Conservation (phyloP, 176 grass and related monocot species). For the Oryza meyeriana region DNA sequence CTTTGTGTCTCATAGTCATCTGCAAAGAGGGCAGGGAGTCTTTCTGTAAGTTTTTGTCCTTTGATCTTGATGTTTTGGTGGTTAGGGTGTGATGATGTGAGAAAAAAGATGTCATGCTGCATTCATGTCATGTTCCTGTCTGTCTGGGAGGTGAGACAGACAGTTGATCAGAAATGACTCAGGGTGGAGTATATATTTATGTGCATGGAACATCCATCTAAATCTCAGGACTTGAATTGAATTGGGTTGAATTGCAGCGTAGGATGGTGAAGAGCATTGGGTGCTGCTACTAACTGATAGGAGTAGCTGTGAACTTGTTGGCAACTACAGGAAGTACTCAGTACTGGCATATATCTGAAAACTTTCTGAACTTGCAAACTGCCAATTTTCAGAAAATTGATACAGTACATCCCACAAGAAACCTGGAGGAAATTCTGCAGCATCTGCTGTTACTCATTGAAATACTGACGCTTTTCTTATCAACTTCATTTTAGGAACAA, state of each 20-base stretch:
- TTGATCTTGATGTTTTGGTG: slow-evolving; percentile 23
- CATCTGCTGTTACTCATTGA: neutral
- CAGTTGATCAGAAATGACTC: slow-evolving; percentile 15
- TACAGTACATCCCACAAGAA: neutral
- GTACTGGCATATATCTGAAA: neutral
- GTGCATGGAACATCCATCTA: slow-evolving; percentile 12
- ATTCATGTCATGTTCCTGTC: slow-evolving; percentile 16
- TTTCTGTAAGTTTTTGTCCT: neutral
- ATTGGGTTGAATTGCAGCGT: neutral
- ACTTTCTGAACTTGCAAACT: neutral
- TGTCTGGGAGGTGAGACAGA: slow-evolving; percentile 19
- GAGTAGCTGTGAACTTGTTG: neutral
- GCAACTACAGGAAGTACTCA: neutral
- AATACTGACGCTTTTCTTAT: neutral
- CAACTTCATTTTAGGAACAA: neutral
- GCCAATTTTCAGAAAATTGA: neutral
- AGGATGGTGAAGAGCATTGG: neutral
- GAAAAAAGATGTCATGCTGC: slow-evolving; percentile 7
- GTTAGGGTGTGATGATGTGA: slow-evolving; percentile 19
- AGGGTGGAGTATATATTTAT: neutral
- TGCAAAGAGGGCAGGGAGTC: neutral
- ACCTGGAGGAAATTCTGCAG: neutral
- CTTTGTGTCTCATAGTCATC: neutral
- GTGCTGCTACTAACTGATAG: neutral
- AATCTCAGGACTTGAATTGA: neutral